A percentile compares a stretch with the other conserved stretches of the same genome.
Conservation (phyloP, 2,329 filamentous ascomycete species). For the Blumeriella jaapii region DNA sequence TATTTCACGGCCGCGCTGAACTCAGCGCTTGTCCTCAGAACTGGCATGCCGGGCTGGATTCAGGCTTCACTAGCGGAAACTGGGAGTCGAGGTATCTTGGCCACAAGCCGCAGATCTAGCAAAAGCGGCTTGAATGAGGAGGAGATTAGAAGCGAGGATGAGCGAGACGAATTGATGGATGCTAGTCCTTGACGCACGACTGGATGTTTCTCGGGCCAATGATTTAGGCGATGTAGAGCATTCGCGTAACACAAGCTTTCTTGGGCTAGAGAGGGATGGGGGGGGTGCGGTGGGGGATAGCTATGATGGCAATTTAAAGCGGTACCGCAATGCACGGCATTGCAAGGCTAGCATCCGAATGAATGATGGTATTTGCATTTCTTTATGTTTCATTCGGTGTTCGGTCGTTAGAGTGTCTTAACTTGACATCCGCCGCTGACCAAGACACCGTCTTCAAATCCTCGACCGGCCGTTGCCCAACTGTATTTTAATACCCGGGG, state of each 20-base stretch:
- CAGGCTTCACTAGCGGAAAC: slow-evolving; percentile 12
- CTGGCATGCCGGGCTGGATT: slow-evolving; percentile 33
- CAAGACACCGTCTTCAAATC: no score
- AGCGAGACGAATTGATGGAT: neutral
- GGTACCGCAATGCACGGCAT: no score
- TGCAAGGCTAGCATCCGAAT: neutral
- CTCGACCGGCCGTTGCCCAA: no score
- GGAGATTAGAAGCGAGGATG: neutral
- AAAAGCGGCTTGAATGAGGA: slow-evolving; percentile 3
- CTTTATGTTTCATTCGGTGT: neutral
- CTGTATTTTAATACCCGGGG: no score
- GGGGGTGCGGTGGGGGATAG: no score
- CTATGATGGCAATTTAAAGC: no score
- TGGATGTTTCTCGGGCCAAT: neutral
- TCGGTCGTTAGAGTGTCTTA: no score
- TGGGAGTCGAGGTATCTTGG: neutral
- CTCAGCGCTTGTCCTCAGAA: slow-evolving; percentile 50
- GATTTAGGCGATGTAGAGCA: neutral
- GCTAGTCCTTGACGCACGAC: neutral
- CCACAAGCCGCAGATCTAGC: slow-evolving; percentile 7
- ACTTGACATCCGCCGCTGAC: no score
- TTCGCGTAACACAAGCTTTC: no score
- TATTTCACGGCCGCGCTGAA: slow-evolving; percentile 59
- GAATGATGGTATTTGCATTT: neutral
- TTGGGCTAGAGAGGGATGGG: no score